Evolutionary conservation across 495 filamentous ascomycete species (phyloP), one percentile per base, ranked within the genome.

Genomic region (Aeminium ludgeri): DNA sequence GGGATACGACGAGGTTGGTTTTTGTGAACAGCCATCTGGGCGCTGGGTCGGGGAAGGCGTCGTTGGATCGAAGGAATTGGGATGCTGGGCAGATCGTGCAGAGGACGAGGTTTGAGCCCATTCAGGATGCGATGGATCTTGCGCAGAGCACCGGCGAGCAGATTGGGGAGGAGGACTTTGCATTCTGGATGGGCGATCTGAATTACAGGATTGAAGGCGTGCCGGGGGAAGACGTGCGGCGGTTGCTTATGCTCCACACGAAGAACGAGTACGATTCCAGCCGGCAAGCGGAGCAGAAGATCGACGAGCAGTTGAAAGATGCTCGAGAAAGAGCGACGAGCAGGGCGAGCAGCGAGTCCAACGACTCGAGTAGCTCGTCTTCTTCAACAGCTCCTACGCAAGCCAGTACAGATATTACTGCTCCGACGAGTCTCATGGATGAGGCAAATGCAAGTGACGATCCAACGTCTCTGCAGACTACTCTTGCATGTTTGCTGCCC

Each of bases 171-270:
- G 85, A 87, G 45, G 89, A 96, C 55, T 86, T 93, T 59, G 70
- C 77, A 1, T 93, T 96, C 50, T 95, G 86, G 83, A 85, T 92
- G 56, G 91, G 91, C 16, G 91, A 99, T 59, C 67, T 99, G 7
- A 99, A 99, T 58, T 99, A 94, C 52, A 70, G 91, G 27, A 65
- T 99, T 0, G 85, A 93, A 33, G 79, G 76, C 34, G 73, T 96
- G 4, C 80, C 89, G 0, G 85, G 82, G 0, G 82, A 83, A 35
- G 91, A 95, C 58, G 87, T 99, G 25, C 72, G 91, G 17, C 72
- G 76, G 37, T 69, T 95, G 6, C 68, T 99, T 20, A 78, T 76
- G 59, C 67, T 91, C 15, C 86, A 95, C 55, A 78, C 81, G 1
- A 68, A 67, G 17, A 80, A 85, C 41, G 73, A 85, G 46, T 89